Base-by-base conservation (phyloP, 1,139 yeast genomes). In the Suhomyces kunorum region DNA sequence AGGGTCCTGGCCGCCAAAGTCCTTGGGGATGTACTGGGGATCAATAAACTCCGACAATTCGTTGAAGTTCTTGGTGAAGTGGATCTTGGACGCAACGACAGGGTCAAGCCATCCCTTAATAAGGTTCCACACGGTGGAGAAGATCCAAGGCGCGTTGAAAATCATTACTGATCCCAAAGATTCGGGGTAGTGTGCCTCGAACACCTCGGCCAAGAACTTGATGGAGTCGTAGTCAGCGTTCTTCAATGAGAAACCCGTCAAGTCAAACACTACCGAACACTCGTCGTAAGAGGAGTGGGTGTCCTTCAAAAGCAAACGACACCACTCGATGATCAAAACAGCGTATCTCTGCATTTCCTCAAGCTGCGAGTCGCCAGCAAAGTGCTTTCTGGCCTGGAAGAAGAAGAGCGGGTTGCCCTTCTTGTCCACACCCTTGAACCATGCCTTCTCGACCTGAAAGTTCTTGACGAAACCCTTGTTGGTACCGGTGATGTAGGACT, bases 131-230 rank as follows among this genome's bases (percentile, higher is more conserved):
- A 71, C 70, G 6, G 75, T 67, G 18, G 68, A 64, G 49, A 72
- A 71, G 33, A 72, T 67, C 78, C 78, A 71, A n/a, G 77, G 78
- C 5, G 78, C 76, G 43, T 70, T 71, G 50, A 61, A 70, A 44
- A 72, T 66, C 36, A 69, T 59, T 25, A 72, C 61, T 18, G 51
- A 49, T 6, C 72, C 75, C 58, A 72, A 66, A 43, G 64, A 61
- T 51, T 72, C 76, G n/a, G 78, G 78, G 47, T 71, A 72, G 44
- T 71, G 73, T 7, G 76, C 76, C 54, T 71, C 76, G 46, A 72
- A 70, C 26, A 64, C 67, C 38, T 67, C 71, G 18, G 74, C 72
- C 47, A 72, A 61, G 42, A 71, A 72, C 50, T 71, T 71, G 43
- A 71, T 66, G 9, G 74, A 63, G 32, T 65, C 63, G 46, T 67